These are phyloP conservation scores for Chytriomyces confervae DNA, from an alignment of 192 early-diverging fungal species.

Conservation along the genomic window DNA sequence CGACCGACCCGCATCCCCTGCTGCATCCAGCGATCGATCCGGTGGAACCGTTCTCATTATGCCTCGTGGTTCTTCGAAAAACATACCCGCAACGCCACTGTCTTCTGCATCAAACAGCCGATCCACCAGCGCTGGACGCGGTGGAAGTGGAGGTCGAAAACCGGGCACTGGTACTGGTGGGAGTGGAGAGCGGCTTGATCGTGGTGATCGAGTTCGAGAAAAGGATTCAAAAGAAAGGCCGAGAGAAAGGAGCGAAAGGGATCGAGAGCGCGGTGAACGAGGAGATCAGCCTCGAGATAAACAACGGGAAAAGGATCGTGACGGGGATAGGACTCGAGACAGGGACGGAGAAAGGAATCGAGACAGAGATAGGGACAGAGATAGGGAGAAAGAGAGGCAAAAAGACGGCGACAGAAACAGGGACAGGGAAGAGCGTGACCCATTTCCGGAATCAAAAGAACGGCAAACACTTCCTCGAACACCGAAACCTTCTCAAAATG, in stretches of 20 bases:
- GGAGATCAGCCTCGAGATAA: not conserved
- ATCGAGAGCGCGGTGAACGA: not conserved
- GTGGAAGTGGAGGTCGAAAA: no score
- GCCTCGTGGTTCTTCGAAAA: not conserved
- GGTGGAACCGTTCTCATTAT: not conserved
- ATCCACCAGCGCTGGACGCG: no score
- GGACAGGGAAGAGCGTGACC: no score
- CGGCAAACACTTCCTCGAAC: no score
- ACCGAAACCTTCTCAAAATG: no score
- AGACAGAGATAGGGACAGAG: not conserved
- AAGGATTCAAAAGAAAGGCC: not conserved
- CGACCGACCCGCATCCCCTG: not conserved
- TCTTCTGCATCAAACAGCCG: no score
- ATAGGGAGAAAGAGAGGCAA: no score
- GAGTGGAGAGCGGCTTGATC: not conserved
- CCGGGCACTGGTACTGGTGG: no score
- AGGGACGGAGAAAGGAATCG: constrained; percentile 1
- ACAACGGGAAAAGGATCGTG: not conserved
- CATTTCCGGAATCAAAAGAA: no score
- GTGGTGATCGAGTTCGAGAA: not conserved
- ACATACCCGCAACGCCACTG: not conserved
- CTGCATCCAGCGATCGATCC: not conserved
- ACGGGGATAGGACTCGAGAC: not conserved
- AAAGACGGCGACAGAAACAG: no score
- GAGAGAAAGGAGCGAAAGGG: not conserved